These are phyloP conservation scores for Micractinium sp. DNA, from an alignment of 139 green algal species.

Conservation along the genomic window DNA sequence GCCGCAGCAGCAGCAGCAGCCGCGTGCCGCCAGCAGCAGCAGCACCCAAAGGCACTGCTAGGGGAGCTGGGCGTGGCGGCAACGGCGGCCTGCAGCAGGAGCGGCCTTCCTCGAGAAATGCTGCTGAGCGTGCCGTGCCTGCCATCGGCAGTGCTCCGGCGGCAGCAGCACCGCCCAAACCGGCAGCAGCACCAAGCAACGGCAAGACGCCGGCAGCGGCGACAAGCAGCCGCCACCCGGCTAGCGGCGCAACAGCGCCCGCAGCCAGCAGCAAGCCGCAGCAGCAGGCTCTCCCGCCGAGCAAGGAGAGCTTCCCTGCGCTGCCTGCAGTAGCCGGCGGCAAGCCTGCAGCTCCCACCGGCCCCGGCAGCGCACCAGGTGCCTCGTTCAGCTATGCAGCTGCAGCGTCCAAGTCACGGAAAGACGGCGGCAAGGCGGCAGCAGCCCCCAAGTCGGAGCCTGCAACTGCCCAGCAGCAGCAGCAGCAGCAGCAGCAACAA, in stretches of 20 bases:
- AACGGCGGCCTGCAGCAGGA: background rate
- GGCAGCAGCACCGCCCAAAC: background rate
- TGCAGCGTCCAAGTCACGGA: background rate
- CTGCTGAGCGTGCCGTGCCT: background rate
- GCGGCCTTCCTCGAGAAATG: background rate
- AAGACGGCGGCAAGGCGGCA: conserved; percentile 4
- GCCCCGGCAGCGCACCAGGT: background rate
- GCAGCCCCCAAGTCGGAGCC: background rate
- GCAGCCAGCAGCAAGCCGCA: background rate
- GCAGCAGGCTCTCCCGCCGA: background rate
- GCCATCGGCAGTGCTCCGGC: background rate
- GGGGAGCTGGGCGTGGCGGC: background rate
- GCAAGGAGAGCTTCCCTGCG: background rate
- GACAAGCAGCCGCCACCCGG: background rate
- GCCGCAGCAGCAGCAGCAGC: background rate
- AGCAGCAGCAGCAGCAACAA: background rate
- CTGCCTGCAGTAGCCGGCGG: background rate
- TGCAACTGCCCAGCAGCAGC: background rate
- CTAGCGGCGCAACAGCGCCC: background rate
- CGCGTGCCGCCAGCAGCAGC: background rate
- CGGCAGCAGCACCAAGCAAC: background rate
- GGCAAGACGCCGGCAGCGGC: background rate
- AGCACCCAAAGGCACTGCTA: background rate
- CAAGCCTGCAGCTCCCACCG: background rate
- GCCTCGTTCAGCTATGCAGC: background rate